Base-by-base conservation (phyloP, 2,329 filamentous ascomycete genomes). In the Coniochaeta sp. region DNA sequence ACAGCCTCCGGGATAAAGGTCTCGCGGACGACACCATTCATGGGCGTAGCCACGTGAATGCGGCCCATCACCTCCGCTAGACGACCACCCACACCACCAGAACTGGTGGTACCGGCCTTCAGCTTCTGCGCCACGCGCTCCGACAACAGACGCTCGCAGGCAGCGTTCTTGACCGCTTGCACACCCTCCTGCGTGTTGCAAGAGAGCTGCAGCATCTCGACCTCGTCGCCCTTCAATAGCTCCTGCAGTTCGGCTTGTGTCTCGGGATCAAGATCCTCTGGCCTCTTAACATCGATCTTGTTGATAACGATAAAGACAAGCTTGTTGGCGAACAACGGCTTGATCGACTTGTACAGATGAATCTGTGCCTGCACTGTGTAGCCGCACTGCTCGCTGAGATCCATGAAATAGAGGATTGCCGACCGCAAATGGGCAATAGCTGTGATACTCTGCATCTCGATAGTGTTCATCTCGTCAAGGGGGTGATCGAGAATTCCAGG, bases 371-470 rank as follows among this genome's bases (percentile, higher is more conserved):
- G 82, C 19, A 99, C 90, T 2, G 91, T 91, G 79, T 97, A 99
- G 61, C 95, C 95, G 69, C 93, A 97, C 80, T 96, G 91, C 80
- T 97, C 93, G 24, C 90, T 96, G 63, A 97, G 81, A 80, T 98
- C 93, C 90, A 98, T 96, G 73, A 98, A 98, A 77, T 98, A 98
- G 62, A 98, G 81, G 65, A 99, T 96, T 60, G 93, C 93, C 47
- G 93, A 96, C 69, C 93, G 86, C 72, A 99, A 81, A 80, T 99
- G 96, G 58, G 95, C 95, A 78, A 99, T 96, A 12, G 96, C 95
- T 19, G 93, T 98, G 67, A 99, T 97, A 63, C 90, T 90, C 81
- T 98, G 95, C 91, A 98, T 98, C 77, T 99, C 95, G 72, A 99
- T 99, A 3, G 95, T 98, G 79, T 97, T 96, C 95, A 98, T 99